These are phyloP conservation scores for Phytopythium vexans DNA, from an alignment of 352 stramenopile genomes.

Conservation along the genomic window DNA sequence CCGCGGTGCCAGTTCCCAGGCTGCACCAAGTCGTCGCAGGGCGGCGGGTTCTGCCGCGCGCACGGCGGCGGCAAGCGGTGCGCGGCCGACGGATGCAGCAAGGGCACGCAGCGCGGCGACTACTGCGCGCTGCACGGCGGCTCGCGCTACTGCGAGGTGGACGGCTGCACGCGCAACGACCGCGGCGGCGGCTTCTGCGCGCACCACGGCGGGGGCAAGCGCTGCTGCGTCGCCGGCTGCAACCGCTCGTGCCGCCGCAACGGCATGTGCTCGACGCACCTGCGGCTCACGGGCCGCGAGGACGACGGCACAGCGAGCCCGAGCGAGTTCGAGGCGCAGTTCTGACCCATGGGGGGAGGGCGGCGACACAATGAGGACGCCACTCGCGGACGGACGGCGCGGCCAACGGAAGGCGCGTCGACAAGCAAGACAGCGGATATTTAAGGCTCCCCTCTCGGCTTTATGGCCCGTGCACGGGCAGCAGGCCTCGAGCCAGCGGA, in stretches of 20 bases:
- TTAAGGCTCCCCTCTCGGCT: background rate
- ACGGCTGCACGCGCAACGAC: constrained; percentile 83
- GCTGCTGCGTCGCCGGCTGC: constrained; percentile 67
- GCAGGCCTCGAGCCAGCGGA: too few relatives aligned
- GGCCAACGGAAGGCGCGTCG: background rate
- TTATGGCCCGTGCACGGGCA: too few relatives aligned
- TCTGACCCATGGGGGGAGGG: background rate
- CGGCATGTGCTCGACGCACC: constrained; percentile 78
- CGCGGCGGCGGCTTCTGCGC: constrained; percentile 67
- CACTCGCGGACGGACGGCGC: background rate
- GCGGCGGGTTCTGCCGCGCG: constrained; percentile 77
- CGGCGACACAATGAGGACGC: background rate
- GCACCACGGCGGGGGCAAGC: constrained; percentile 82
- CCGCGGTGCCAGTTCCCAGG: constrained; percentile 67
- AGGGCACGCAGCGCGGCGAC: constrained; percentile 84
- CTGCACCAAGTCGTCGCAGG: constrained; percentile 74
- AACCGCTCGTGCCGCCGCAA: constrained; percentile 77
- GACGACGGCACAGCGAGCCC: background rate
- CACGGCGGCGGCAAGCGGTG: constrained; percentile 88
- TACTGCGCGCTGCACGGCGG: constrained; percentile 86
- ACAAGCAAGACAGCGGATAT: constrained; percentile 2
- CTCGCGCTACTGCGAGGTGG: constrained; percentile 76
- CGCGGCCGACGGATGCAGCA: constrained; percentile 79
- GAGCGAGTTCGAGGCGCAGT: constrained; percentile 4
- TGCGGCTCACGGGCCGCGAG: constrained; percentile 18